phyloP scores from a whole-genome alignment of 805 yeast species.

The Saccharomycopsis guyanensis region DNA sequence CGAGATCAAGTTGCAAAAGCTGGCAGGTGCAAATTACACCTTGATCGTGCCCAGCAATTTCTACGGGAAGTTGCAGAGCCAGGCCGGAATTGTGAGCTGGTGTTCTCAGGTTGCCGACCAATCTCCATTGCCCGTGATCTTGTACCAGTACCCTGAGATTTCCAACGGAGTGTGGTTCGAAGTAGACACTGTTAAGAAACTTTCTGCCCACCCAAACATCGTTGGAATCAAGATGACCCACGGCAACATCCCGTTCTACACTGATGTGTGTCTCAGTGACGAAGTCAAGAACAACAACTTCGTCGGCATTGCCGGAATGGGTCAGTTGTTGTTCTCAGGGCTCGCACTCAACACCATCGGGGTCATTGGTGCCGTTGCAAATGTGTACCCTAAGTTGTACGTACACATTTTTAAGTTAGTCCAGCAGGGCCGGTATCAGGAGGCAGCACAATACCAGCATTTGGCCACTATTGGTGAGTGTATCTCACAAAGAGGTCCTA shows the following conservation, averaged over 20 bases:
- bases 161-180: constrained; percentile 27
- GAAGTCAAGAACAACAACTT: constrained; percentile 32
- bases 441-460: constrained; percentile 36
- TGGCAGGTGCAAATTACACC: constrained; percentile 30
- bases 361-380: constrained; percentile 43
- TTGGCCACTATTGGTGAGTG: constrained; percentile 26
- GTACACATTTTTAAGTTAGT: constrained; percentile 31
- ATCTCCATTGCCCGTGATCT: constrained; percentile 29
- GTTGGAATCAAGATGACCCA: constrained; percentile 36
- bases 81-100: constrained; percentile 28
- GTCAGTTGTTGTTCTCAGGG: constrained; percentile 41
- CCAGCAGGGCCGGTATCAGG: constrained; percentile 31
- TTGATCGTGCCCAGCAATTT: constrained; percentile 31
- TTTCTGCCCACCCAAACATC: constrained; percentile 29
- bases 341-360: constrained; percentile 38
- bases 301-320: constrained; percentile 39
- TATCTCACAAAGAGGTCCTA: neutral
- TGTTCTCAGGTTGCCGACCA: constrained; percentile 27
- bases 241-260: constrained; percentile 38
- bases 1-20: constrained; percentile 24
- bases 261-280: constrained; percentile 33
- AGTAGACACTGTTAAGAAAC: constrained; percentile 22
- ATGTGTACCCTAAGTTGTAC: constrained; percentile 41
- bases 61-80: constrained; percentile 28
- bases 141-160: constrained; percentile 32